A percentile compares a stretch with the other conserved stretches of the same genome.
phyloP scores from a whole-genome alignment of 73 alveolate genomes.

The Loxodes magnus region DNA sequence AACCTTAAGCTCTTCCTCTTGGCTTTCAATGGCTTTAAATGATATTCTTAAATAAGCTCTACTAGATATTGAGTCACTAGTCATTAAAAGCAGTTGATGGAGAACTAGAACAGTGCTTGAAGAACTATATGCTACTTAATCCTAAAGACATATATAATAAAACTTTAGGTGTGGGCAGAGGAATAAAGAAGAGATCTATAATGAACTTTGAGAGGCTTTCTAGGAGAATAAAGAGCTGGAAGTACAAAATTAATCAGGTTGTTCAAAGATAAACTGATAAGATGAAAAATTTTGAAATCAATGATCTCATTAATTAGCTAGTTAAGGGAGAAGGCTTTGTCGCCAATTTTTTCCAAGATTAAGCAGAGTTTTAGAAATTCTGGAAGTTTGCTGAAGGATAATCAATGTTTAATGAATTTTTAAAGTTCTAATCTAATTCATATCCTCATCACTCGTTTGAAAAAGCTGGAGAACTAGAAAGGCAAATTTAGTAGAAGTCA shows the following conservation, averaged over 20 bases:
- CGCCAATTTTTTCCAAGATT: too few relatives aligned
- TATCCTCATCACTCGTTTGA: background rate
- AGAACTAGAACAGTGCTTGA: background rate
- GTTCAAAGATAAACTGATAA: background rate
- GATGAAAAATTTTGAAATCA: background rate
- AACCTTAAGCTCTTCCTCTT: too few relatives aligned
- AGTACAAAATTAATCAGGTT: background rate
- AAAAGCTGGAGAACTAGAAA: background rate
- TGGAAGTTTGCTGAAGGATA: too few relatives aligned
- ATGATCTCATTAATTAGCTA: background rate
- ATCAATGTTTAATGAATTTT: too few relatives aligned
- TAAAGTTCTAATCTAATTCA: background rate
- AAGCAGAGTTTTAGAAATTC: too few relatives aligned
- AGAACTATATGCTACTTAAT: background rate
- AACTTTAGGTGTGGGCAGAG: constrained; percentile 4
- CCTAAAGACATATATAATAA: background rate
- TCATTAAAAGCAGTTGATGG: background rate
- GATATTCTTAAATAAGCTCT: background rate
- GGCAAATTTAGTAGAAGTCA: background rate
- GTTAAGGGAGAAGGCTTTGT: background rate
- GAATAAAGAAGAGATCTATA: background rate
- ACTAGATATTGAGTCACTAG: background rate
- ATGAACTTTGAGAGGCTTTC: constrained; percentile 6
- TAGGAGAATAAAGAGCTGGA: background rate
- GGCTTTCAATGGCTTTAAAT: constrained; percentile 4